Base-by-base conservation (phyloP, 1,284 basidiomycete genomes). In the Sporisorium graminicola region DNA sequence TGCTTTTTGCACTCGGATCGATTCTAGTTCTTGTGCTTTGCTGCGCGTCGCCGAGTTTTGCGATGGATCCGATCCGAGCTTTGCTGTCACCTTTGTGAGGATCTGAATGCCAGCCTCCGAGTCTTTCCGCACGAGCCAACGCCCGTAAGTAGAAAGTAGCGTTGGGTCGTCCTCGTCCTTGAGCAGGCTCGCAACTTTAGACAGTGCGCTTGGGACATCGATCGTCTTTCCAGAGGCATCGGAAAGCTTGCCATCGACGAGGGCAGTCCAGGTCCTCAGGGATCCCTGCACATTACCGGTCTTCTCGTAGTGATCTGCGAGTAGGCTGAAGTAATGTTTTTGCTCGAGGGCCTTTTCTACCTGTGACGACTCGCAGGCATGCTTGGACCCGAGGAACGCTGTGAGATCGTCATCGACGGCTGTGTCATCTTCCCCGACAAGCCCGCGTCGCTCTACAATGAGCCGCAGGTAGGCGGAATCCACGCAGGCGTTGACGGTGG, bases 41-140 rank as follows among this genome's bases (percentile, higher is more conserved):
- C 67, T 66, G 18, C 46, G 58, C 26, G 55, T n/a, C 9, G 31
- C 20, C 3, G 56, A 27, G 49, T 60, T 68, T 40, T 60, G 52
- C 13, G 56, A 33, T n/a, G 57, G 27, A 5, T 65, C 61, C 3
- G 57, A 22, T 7, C 18, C 35, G 5, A 40, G 7, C 9, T 27
- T 37, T 16, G 51, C 56, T 13, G 61, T 76, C 33, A 58, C 59
- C 37, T 51, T 61, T 1, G 77, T 78, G 7, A 81, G 71, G 29
- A 82, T 58, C 13, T 60, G 20, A 10, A 84, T 67, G 2, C 78
- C 82, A 3, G 65, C 77, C 20, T 77, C 62, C 7, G 77, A 55
- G 44, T 82, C 78, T 18, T 69, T 78, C 27, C 60, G 58, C 2
- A 80, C 79, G 6, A 84, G 73, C 80, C 81, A 80, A 4, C 79